Base-by-base conservation (phyloP, 768 basidiomycete genomes). In the Calvatia gigantea region DNA sequence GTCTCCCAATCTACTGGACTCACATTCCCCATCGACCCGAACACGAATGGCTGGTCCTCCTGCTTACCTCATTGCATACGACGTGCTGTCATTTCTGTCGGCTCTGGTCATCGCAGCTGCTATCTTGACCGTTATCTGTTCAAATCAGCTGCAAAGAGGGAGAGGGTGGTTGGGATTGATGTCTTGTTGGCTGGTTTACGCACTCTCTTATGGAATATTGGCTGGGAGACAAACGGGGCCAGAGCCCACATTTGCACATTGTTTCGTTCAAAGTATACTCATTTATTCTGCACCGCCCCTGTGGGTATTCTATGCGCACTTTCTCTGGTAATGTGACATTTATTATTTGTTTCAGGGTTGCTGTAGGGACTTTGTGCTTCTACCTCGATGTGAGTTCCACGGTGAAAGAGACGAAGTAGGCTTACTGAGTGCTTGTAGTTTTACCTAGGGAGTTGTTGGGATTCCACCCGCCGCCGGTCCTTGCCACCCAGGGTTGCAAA, bases 131-230 rank as follows among this genome's bases (percentile, higher is more conserved):
- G 54, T 38, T 2, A 14, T 39, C n/a, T 38, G 15, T 17, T 54
- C 54, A 8, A 46, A 47, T 14, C 21, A 37, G 23, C 19, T 54
- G 25, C 38, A 54, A 17, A 45, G 44, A 39, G 54, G 54, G 33
- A 54, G 39, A 46, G 54, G 35, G n/a, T 47, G 54, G 44, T 54
- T 37, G 17, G 45, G 54, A 7, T 11, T 54, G 54, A 54, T 54
- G 54, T 25, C 17, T 5, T 47, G 32, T 12, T 54, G 44, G 54
- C 27, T 54, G 37, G 35, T 47, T 29, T 54, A 54, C 35, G 21
- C 54, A 14, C 21, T 54, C 9, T 54, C 44, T 35, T 54, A 54
- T 29, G 54, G 44, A 11, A 11, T 54, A 5, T 17, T 54, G 23
- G 53, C 47, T 28, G 54, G 54, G 33, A 54, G 9, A 19, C 54